Conservation (phyloP, 23 red algal species). For the Gracilaria caudata region DNA sequence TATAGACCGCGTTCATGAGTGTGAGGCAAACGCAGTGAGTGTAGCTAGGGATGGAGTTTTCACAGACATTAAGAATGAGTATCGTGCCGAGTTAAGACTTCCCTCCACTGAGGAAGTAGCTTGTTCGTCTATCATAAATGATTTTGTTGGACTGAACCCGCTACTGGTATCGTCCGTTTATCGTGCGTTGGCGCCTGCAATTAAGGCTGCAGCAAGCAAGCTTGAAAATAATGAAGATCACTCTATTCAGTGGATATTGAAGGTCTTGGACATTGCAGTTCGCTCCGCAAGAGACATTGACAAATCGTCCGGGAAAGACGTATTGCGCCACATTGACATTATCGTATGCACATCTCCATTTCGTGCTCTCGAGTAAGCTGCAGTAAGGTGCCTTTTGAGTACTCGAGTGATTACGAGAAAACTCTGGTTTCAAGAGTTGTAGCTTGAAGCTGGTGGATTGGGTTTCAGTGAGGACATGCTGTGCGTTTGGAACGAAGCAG, state of each 20-base stretch:
- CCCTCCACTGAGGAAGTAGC: slow-evolving; percentile 24
- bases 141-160: slow-evolving; percentile 45
- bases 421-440: slow-evolving; percentile 14
- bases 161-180: slow-evolving; percentile 27
- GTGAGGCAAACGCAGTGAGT: slow-evolving; percentile 45
- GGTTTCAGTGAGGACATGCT: slow-evolving; percentile 31
- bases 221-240: slow-evolving; percentile 13
- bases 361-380: slow-evolving; percentile 45
- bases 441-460: slow-evolving; percentile 26
- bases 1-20: slow-evolving; percentile 46
- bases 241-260: slow-evolving; percentile 34
- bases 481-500: background rate
- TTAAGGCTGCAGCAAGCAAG: slow-evolving; percentile 38
- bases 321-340: slow-evolving; percentile 59
- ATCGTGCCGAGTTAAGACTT: slow-evolving; percentile 1
- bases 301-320: slow-evolving; percentile 43
- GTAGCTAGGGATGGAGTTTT: background rate
- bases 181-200: slow-evolving; percentile 41
- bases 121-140: slow-evolving; percentile 55
- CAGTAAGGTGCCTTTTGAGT: slow-evolving; percentile 68
- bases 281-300: slow-evolving; percentile 3
- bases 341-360: slow-evolving; percentile 61
- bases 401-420: slow-evolving; percentile 42
- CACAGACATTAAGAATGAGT: background rate
- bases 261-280: slow-evolving; percentile 59